Base-by-base conservation (phyloP, 1,139 yeast genomes). In the Candida freyschussii region DNA sequence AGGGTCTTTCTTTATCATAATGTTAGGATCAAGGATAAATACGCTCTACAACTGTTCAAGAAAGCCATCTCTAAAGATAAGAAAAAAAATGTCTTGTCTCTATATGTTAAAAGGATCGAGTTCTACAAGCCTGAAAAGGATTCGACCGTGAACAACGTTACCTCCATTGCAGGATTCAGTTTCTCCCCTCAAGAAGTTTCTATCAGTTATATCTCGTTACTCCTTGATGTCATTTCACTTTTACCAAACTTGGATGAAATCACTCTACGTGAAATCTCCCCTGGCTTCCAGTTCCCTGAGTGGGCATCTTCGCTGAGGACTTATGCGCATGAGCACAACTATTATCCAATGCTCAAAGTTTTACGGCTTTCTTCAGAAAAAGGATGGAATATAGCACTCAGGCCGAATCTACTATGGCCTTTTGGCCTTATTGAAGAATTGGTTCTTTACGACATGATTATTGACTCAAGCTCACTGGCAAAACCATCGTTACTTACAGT, bases 321-420 rank as follows among this genome's bases (percentile, higher is more conserved):
- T 3, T 47, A 51, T 27, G 52, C 53, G 2, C 45, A 40, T 32
- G 53, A 49, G 26, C 53, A 49, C 24, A 44, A 49, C 35, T 49
- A 47, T 27, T 49, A 48, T 21, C 50, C 50, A 13, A 21, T 43
- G 3, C 24, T 49, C 6, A 16, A 43, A 5, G 43, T 27, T 17
- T 32, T 51, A 6, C 27, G 52, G 3, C 46, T 71, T 3, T 58
- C 62, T 13, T 63, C 73, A 0, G 72, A 71, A 39, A 43, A 63
- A 1, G 75, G 75, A 1, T 70, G 76, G 76, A 62, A 65, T 13
- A 59, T 68, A 19, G 67, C 71, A 1, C 57, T 76, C 41, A 63
- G 70, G 38, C 56, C 64, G 24, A 42, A 59, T 60, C 26, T 57
- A 52, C 36, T 63, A 40, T 49, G 62, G 51, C 52, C 67, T 7